A percentile compares a stretch with the other conserved stretches of the same genome.
Evolutionary conservation across 1,284 basidiomycete species (phyloP).

Genomic region (Boletus albobrunnescens): DNA sequence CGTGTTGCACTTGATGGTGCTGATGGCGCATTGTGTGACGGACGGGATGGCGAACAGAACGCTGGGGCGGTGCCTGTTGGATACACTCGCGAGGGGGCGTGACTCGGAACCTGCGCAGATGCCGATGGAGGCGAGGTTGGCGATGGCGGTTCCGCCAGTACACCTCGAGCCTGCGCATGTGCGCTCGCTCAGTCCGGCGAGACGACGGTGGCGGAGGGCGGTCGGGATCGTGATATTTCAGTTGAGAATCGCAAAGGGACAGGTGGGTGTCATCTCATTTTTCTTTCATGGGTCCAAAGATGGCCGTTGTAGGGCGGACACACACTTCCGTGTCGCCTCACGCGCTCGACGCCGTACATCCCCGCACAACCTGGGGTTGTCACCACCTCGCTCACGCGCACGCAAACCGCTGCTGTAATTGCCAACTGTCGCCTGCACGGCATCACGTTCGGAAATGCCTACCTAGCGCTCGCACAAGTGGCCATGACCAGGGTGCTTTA

Average conservation of each 20-base stretch:
- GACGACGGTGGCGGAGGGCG: constrained; percentile 46
- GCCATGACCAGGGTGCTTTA: constrained; percentile 51
- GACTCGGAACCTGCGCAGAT: constrained; percentile 12
- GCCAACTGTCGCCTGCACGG: constrained; percentile 39
- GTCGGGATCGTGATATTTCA: constrained; percentile 40
- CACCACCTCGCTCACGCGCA: constrained; percentile 25
- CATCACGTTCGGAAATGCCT: constrained; percentile 51
- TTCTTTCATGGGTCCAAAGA: no score
- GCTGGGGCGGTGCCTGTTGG: constrained; percentile 37
- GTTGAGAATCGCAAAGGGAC: constrained; percentile 32
- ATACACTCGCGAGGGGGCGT: constrained; percentile 35
- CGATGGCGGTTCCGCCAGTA: constrained; percentile 38
- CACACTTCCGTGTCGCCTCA: constrained; percentile 45
- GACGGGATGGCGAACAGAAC: constrained; percentile 12
- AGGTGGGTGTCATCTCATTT: constrained; percentile 22
- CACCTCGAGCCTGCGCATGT: constrained; percentile 34
- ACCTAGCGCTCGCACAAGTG: constrained; percentile 50
- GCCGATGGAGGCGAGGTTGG: constrained; percentile 39
- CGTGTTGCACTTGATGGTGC: constrained; percentile 18
- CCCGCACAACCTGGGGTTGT: constrained; percentile 36
- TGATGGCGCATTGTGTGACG: constrained; percentile 18
- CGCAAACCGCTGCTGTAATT: constrained; percentile 31
- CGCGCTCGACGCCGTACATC: constrained; percentile 34
- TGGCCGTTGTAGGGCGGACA: constrained; percentile 48
- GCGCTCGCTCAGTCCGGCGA: constrained; percentile 32